phyloP scores from a whole-genome alignment of 352 stramenopile genomes.

The Phytophthora quininea region DNA sequence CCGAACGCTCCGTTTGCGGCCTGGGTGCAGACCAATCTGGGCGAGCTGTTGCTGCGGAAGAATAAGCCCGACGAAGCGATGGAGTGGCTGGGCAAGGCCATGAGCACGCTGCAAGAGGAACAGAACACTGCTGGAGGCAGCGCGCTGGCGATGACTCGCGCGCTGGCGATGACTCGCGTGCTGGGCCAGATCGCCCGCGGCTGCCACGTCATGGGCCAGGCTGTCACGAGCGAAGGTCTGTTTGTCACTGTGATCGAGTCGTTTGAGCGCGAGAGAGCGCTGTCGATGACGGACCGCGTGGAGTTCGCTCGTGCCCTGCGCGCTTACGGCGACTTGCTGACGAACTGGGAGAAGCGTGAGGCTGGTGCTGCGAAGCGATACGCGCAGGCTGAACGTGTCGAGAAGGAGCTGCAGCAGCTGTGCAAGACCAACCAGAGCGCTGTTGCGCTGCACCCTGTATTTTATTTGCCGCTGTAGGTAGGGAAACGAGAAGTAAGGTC shows the following conservation, averaged over 20 bases:
- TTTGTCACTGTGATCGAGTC: slow-evolving; percentile 74
- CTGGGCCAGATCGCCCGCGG: slow-evolving; percentile 71
- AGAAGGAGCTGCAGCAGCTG: slow-evolving; percentile 38
- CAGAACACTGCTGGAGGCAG: slow-evolving; percentile 53
- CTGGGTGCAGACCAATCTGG: slow-evolving; percentile 75
- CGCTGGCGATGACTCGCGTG: slow-evolving; percentile 71
- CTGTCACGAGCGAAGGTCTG: slow-evolving; percentile 73
- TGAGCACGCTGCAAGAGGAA: slow-evolving; percentile 61
- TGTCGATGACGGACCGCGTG: slow-evolving; percentile 64
- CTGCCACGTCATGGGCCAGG: slow-evolving; percentile 65
- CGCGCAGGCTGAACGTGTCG: slow-evolving; percentile 42
- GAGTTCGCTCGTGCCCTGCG: slow-evolving; percentile 72
- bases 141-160: slow-evolving; percentile 55
- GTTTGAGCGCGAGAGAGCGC: slow-evolving; percentile 62
- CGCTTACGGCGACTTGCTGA: slow-evolving; percentile 57
- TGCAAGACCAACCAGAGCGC: slow-evolving; percentile 38
- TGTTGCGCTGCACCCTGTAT: slow-evolving; percentile 47
- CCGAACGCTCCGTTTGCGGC: slow-evolving; percentile 67
- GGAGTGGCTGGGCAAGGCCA: slow-evolving; percentile 70
- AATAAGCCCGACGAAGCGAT: slow-evolving; percentile 71
- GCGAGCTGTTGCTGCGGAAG: slow-evolving; percentile 63
- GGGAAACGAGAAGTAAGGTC: slow-evolving; percentile 3
- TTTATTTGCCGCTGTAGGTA: slow-evolving; percentile 58
- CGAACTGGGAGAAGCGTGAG: slow-evolving; percentile 66
- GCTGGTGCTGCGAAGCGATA: slow-evolving; percentile 47